phyloP scores from a whole-genome alignment of 805 yeast species.

The Wickerhamiella galacta region DNA sequence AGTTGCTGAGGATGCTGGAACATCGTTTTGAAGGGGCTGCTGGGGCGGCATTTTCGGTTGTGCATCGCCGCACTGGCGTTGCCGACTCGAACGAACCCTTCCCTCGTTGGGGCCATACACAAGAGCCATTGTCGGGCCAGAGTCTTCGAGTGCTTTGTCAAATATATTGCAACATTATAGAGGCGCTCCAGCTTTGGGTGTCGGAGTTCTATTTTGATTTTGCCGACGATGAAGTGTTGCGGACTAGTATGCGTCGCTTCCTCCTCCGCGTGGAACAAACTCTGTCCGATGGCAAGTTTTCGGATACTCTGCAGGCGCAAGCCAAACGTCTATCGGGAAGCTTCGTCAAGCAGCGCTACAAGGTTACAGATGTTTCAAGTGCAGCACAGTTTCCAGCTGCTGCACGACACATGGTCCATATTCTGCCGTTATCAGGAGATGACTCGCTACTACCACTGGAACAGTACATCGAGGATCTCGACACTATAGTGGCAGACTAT shows the following conservation, averaged over 20 bases:
- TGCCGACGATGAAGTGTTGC: constrained; percentile 45
- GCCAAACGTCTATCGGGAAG: constrained; percentile 7
- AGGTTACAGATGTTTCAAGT: constrained; percentile 5
- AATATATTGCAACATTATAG: constrained; percentile 68
- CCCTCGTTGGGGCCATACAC: constrained; percentile 10
- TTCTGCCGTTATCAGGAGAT: constrained; percentile 1
- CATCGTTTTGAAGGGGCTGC: constrained; percentile 45
- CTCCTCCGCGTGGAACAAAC: constrained; percentile 2
- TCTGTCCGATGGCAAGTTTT: background rate
- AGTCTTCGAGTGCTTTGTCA: constrained; percentile 36
- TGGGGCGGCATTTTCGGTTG: constrained; percentile 41
- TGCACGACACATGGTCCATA: constrained; percentile 6
- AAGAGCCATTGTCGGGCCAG: constrained; percentile 2
- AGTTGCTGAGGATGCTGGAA: constrained; percentile 35
- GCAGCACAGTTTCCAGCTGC: constrained; percentile 3
- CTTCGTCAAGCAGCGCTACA: constrained; percentile 9
- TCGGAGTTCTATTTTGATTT: constrained; percentile 62
- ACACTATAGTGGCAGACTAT: constrained; percentile 40
- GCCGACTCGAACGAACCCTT: constrained; percentile 14
- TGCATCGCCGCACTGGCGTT: constrained; percentile 10
- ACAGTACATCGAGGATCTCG: constrained; percentile 45
- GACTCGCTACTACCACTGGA: constrained; percentile 25
- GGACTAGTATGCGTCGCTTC: constrained; percentile 23
- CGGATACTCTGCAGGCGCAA: constrained; percentile 5
- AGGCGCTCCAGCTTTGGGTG: constrained; percentile 54